Conservation (phyloP, 116 monocot species). For the Iris pallida region DNA sequence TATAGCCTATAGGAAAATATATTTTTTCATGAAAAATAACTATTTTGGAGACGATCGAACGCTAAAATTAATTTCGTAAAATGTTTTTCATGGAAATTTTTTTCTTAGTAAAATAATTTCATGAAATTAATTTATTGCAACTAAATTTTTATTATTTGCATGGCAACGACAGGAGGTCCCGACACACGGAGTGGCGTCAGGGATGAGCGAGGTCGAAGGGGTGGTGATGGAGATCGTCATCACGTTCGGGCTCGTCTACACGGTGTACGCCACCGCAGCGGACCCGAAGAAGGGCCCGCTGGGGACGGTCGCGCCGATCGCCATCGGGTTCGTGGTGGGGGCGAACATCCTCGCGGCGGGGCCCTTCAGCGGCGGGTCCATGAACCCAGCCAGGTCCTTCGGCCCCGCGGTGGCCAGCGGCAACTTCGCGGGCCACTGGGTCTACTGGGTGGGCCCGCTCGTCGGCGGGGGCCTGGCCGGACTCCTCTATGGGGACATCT, state of each 20-base stretch:
- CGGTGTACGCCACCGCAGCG: slow-evolving; percentile 39
- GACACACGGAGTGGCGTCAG: slow-evolving; percentile 43
- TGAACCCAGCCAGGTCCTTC: slow-evolving; percentile 37
- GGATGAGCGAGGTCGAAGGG: slow-evolving; percentile 37
- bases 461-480: slow-evolving; percentile 31
- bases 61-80: too few relatives aligned
- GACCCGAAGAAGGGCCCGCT: slow-evolving; percentile 42
- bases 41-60: too few relatives aligned
- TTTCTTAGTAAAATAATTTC: too few relatives aligned
- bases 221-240: slow-evolving; percentile 37
- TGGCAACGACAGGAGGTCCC: slow-evolving; percentile 22
- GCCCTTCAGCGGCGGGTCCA: slow-evolving; percentile 34
- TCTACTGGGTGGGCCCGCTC: slow-evolving; percentile 38
- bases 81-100: too few relatives aligned
- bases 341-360: slow-evolving; percentile 44
- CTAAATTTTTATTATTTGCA: too few relatives aligned
- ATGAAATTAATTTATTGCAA: too few relatives aligned
- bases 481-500: slow-evolving; percentile 28
- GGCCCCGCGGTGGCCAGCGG: slow-evolving; percentile 29
- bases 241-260: slow-evolving; percentile 43
- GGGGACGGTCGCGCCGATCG: slow-evolving; percentile 38
- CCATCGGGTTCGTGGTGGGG: slow-evolving; percentile 40
- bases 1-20: too few relatives aligned
- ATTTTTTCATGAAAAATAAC: too few relatives aligned
- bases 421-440: slow-evolving; percentile 29